Base-by-base conservation (phyloP, 345 rosid species). In the Citrus reticulata region DNA sequence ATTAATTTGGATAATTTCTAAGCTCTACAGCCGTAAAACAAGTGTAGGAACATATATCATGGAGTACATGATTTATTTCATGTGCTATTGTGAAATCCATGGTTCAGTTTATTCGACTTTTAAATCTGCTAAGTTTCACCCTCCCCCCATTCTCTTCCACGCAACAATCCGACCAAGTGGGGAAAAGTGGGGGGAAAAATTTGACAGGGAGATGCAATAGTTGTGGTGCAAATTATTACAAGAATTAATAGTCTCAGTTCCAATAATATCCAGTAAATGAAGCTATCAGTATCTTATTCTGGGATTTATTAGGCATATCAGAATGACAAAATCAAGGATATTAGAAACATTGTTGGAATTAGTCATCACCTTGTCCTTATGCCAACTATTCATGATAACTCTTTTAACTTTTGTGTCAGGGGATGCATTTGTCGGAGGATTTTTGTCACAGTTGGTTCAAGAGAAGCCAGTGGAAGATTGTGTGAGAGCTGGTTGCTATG, bases 361-460 rank as follows among this genome's bases (percentile, higher is more conserved):
- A 58, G n/a, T 59, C 4, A 35, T 73, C 66, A 59, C 24, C 37
- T 25, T 2, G 30, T 20, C 19, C 5, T 61, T 61, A 19, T 29
- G 5, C 4, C 17, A 13, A n/a, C 60, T 24, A 37, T 19, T 37
- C 64, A 25, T 6, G 20, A 35, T 20, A 25, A 22, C 34, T 22
- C 19, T 25, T 22, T 22, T 4, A 29, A 19, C 17, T 24, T 27
- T 60, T 74, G 60, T 68, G 39, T 60, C 77, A 94, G 98, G 99
- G 74, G 98, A 94, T 87, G 97, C 99, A 40, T 91, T 91, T 66
- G 93, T 91, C 25, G 95, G 92, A 27, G 95, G 95, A 74, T 93
- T 96, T 81, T 79, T 96, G 73, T 94, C 98, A 7, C 99, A 93
- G 81, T 80, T 96, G 85, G 90, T 92, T 54, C 91, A 85, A 63